phyloP scores from a whole-genome alignment of 2,329 filamentous ascomycete species.

The Fusarium sp. region DNA sequence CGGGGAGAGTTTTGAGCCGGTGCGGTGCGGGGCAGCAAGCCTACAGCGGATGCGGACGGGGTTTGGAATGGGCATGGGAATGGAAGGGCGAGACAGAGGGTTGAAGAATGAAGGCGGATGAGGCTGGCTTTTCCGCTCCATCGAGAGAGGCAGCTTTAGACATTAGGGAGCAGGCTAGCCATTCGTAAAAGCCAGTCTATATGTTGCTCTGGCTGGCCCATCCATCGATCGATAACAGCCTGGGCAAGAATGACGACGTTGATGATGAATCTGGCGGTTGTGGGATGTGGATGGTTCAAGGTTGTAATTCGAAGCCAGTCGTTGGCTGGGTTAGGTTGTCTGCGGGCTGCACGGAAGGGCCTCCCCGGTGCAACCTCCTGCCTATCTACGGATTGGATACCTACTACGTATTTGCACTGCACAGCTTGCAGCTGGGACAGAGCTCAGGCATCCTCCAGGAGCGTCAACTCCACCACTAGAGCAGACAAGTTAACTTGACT shows the following conservation, averaged over 20 bases:
- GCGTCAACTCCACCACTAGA: not conserved
- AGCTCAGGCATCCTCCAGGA: conserved; percentile 6
- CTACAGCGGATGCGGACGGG: conserved; percentile 25
- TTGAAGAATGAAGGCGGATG: conserved; percentile 35
- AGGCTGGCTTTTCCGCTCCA: conserved; percentile 7
- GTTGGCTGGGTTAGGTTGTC: conserved; percentile 7
- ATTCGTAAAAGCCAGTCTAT: not conserved
- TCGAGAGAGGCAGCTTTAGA: not conserved
- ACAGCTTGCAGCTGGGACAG: conserved; percentile 1
- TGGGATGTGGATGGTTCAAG: conserved; percentile 4
- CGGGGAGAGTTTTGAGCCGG: conserved; percentile 31
- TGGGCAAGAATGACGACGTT: not conserved
- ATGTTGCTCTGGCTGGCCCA: not conserved
- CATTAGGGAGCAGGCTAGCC: not conserved
- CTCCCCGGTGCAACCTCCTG: conserved; percentile 15
- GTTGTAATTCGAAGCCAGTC: conserved; percentile 4
- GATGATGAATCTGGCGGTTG: conserved; percentile 1
- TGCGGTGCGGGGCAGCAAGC: conserved; percentile 29
- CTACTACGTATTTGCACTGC: not conserved
- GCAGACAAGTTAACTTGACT: not conserved
- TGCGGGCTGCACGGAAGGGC: conserved; percentile 20
- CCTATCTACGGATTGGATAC: not conserved
- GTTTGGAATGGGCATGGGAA: conserved; percentile 36
- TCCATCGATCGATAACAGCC: not conserved
- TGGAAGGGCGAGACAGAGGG: conserved; percentile 23